A percentile compares a stretch with the other conserved stretches of the same genome.
Evolutionary conservation across 108 stramenopile species (phyloP).

Genomic region (Aurantiochytrium sp.): DNA sequence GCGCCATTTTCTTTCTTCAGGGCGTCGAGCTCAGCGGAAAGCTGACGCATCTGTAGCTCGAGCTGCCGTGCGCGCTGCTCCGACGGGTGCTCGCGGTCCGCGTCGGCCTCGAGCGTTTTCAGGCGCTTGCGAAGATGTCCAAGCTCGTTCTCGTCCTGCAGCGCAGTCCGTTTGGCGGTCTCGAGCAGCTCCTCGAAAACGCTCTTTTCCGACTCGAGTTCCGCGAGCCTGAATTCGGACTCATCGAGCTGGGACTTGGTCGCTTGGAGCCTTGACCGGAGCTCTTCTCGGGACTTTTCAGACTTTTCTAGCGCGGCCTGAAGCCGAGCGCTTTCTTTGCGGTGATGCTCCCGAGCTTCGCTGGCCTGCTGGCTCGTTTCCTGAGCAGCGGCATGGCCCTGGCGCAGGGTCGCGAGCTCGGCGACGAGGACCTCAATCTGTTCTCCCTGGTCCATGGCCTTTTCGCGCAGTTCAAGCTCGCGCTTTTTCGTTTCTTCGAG

Average conservation of each 20-base stretch:
- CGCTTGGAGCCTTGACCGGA: background rate
- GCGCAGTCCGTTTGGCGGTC: background rate
- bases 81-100: background rate
- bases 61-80: background rate
- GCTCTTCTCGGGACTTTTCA: background rate
- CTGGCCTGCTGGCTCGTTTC: background rate
- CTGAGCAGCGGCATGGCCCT: background rate
- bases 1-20: background rate
- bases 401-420: background rate
- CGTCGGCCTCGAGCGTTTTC: background rate
- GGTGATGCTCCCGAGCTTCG: background rate
- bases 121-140: background rate
- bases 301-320: background rate
- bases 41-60: background rate
- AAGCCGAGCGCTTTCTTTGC: background rate
- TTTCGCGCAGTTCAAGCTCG: background rate
- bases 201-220: background rate
- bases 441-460: background rate
- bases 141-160: background rate
- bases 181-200: background rate
- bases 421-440: conserved; percentile 20
- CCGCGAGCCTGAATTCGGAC: background rate
- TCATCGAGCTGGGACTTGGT: background rate
- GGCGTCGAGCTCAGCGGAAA: background rate
- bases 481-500: background rate